Evolutionary conservation across 106 monocot species (phyloP).

Genomic region (Phalaenopsis aphrodite): DNA sequence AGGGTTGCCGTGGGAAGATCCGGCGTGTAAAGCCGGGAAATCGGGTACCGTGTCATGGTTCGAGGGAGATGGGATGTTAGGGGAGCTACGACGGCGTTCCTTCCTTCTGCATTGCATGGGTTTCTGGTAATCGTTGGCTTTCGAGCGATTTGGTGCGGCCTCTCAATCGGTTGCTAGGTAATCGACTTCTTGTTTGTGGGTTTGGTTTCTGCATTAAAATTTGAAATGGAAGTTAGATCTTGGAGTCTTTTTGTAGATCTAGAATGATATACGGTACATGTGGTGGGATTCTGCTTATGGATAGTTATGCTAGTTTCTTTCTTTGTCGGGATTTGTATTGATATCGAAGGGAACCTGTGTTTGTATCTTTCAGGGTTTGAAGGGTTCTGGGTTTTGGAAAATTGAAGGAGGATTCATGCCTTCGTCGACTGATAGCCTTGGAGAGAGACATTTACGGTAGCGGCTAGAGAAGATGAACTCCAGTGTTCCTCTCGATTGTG

Average conservation of each 20-base stretch:
- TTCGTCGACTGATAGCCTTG: background rate
- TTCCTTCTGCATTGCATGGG: conserved; percentile 14
- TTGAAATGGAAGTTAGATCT: conserved; percentile 2
- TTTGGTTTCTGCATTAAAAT: background rate
- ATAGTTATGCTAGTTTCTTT: background rate
- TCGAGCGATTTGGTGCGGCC: background rate
- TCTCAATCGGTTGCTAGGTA: background rate
- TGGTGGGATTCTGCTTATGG: background rate
- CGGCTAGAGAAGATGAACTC: conserved; percentile 47
- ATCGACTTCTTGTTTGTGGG: background rate
- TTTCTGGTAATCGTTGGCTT: conserved; percentile 10
- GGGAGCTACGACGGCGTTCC: background rate
- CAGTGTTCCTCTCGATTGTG: conserved; percentile 60
- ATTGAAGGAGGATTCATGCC: background rate
- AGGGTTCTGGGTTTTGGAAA: background rate
- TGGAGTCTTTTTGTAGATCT: conserved; percentile 17
- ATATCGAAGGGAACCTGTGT: background rate
- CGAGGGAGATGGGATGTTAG: background rate
- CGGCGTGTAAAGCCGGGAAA: background rate
- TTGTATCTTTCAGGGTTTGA: conserved; percentile 14
- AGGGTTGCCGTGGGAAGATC: background rate
- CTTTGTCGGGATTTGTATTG: background rate
- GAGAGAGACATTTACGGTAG: background rate
- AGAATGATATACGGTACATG: background rate
- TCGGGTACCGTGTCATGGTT: background rate